Percentiles rank a stretch among this genome's conserved stretches.
Evolutionary conservation across 2,329 filamentous ascomycete species (phyloP).

Genomic region (Trichoderma breve): DNA sequence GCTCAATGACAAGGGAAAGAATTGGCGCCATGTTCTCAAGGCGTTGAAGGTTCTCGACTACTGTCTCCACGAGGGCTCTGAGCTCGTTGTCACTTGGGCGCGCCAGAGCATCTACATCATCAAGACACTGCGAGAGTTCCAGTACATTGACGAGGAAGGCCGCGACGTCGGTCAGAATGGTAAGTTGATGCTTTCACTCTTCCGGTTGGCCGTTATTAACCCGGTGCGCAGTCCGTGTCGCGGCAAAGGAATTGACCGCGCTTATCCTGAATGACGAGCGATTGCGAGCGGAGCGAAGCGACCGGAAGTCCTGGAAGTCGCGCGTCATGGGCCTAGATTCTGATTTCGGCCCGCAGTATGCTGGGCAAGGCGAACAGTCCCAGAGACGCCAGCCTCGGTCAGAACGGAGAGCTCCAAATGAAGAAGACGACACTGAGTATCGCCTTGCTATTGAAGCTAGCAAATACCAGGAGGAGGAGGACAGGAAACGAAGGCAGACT

Average conservation of each 20-base stretch:
- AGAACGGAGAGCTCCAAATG: conserved; percentile 50
- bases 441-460: conserved; percentile 89
- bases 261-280: conserved; percentile 92
- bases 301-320: conserved; percentile 94
- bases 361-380: conserved; percentile 33
- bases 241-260: conserved; percentile 91
- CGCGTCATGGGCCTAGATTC: conserved; percentile 84
- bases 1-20: conserved; percentile 98
- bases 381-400: conserved; percentile 45
- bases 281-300: conserved; percentile 81
- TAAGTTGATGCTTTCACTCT: conserved; percentile 44
- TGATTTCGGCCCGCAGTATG: conserved; percentile 60
- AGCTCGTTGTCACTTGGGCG: conserved; percentile 95
- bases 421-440: conserved; percentile 90
- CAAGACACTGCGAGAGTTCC: conserved; percentile 95
- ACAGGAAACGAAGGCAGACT: conserved; percentile 68
- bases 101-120: conserved; percentile 98
- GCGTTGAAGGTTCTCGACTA: conserved; percentile 97
- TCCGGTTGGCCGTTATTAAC: conserved; percentile 21
- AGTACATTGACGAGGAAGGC: conserved; percentile 93
- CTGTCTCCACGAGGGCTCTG: conserved; percentile 94
- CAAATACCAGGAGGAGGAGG: conserved; percentile 92
- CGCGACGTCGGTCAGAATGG: conserved; percentile 95
- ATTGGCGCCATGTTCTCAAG: conserved; percentile 97
- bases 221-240: conserved; percentile 70